phyloP scores from a whole-genome alignment of 2,329 filamentous ascomycete genomes.

The Alternaria sp. region DNA sequence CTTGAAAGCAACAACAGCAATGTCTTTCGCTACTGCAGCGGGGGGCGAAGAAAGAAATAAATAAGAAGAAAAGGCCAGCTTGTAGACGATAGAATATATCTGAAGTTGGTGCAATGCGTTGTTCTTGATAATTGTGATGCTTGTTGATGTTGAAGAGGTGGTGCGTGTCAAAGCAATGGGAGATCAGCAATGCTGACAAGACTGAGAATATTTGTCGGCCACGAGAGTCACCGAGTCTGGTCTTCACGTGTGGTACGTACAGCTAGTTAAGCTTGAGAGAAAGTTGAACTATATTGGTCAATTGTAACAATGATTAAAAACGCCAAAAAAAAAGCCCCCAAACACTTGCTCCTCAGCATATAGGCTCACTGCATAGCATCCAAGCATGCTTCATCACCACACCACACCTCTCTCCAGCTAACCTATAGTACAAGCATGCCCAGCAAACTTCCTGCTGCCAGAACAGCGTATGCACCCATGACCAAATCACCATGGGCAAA shows the following conservation, averaged over 20 bases:
- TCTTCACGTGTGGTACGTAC: neutral
- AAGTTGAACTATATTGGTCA: neutral
- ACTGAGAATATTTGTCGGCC: too few relatives aligned
- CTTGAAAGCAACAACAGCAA: neutral
- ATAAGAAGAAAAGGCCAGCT: conserved; percentile 10
- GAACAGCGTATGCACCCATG: conserved; percentile 30
- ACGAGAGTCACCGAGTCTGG: too few relatives aligned
- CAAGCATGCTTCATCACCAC: neutral
- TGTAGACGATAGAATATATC: conserved; percentile 7
- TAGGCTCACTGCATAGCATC: neutral
- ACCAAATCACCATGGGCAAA: conserved; percentile 37
- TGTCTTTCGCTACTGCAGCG: conserved; percentile 7
- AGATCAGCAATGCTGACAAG: neutral
- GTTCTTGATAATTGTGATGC: neutral
- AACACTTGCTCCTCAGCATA: neutral
- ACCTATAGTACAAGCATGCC: conserved; percentile 40
- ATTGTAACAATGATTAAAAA: neutral
- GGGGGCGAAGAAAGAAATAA: conserved; percentile 1
- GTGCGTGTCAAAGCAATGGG: neutral
- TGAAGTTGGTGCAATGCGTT: neutral
- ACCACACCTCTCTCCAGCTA: neutral
- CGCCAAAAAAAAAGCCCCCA: neutral
- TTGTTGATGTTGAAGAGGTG: neutral
- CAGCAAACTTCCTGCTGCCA: conserved; percentile 34
- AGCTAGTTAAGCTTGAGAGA: neutral